Percentiles rank a stretch among this genome's conserved stretches.
phyloP scores from a whole-genome alignment of 108 stramenopile genomes.

The Cylindrotheca fusiformis region DNA sequence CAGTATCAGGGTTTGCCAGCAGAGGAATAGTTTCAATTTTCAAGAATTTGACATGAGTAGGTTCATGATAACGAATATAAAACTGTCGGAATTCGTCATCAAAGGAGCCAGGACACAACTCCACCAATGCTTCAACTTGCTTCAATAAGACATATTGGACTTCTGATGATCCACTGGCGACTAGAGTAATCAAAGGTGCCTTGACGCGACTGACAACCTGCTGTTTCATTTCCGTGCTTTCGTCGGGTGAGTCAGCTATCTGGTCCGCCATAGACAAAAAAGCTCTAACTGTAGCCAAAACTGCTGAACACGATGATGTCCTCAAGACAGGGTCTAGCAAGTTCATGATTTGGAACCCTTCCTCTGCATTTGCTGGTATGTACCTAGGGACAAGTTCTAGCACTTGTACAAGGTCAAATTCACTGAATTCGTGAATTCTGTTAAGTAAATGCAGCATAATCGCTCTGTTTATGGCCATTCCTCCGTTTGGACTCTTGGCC shows the following conservation, averaged over 20 bases:
- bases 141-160: slow-evolving; percentile 85
- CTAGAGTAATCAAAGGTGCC: slow-evolving; percentile 93
- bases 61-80: slow-evolving; percentile 95
- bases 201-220: slow-evolving; percentile 92
- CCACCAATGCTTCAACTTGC: slow-evolving; percentile 91
- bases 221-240: slow-evolving; percentile 60
- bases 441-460: slow-evolving; percentile 95
- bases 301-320: slow-evolving; percentile 91
- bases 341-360: slow-evolving; percentile 98
- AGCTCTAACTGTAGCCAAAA: slow-evolving; percentile 92
- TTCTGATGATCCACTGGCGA: slow-evolving; percentile 87
- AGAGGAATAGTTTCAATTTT: slow-evolving; percentile 90
- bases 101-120: slow-evolving; percentile 92
- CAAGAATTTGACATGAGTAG: slow-evolving; percentile 91
- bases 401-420: slow-evolving; percentile 94
- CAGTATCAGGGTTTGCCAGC: slow-evolving; percentile 86
- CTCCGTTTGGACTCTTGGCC: slow-evolving; percentile 80
- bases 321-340: slow-evolving; percentile 96
- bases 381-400: slow-evolving; percentile 94
- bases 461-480: slow-evolving; percentile 93
- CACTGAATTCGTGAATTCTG: slow-evolving; percentile 95
- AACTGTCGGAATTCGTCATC: slow-evolving; percentile 98
- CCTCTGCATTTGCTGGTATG: slow-evolving; percentile 89
- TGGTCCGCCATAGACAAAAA: slow-evolving; percentile 92
- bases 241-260: slow-evolving; percentile 52